Conservation (phyloP, 2,329 filamentous ascomycete species). For the Aspergillus sp. region DNA sequence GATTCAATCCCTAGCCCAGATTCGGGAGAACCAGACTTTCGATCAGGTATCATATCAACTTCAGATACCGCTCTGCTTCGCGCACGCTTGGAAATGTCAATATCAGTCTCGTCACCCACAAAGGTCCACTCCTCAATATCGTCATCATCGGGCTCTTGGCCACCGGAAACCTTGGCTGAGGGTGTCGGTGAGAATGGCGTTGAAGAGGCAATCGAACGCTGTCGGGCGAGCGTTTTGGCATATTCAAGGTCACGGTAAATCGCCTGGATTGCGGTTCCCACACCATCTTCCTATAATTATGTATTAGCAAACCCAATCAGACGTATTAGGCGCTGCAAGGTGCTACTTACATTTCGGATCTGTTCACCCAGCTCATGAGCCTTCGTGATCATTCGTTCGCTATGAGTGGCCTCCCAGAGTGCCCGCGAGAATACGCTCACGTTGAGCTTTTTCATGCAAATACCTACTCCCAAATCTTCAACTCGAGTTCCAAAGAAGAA, state of each 20-base stretch:
- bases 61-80: slow-evolving; percentile 26
- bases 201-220: slow-evolving; percentile 37
- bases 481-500: slow-evolving; percentile 91
- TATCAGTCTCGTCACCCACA: slow-evolving; percentile 60
- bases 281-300: slow-evolving; percentile 69
- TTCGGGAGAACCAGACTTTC: not conserved
- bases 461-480: slow-evolving; percentile 88
- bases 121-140: slow-evolving; percentile 89
- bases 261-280: slow-evolving; percentile 82
- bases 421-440: slow-evolving; percentile 79
- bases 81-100: slow-evolving; percentile 33
- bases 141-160: slow-evolving; percentile 45
- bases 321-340: not conserved
- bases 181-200: slow-evolving; percentile 30
- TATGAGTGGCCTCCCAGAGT: slow-evolving; percentile 86
- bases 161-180: slow-evolving; percentile 31
- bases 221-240: slow-evolving; percentile 75
- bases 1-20: no score
- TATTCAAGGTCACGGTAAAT: slow-evolving; percentile 96
- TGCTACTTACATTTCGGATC: slow-evolving; percentile 69
- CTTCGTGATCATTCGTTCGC: slow-evolving; percentile 85
- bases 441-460: slow-evolving; percentile 84
- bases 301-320: slow-evolving; percentile 16
- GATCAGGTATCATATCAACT: slow-evolving; percentile 16
- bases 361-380: slow-evolving; percentile 76